Conservation (phyloP, 2,329 filamentous ascomycete species). For the Microdochium nivale region DNA sequence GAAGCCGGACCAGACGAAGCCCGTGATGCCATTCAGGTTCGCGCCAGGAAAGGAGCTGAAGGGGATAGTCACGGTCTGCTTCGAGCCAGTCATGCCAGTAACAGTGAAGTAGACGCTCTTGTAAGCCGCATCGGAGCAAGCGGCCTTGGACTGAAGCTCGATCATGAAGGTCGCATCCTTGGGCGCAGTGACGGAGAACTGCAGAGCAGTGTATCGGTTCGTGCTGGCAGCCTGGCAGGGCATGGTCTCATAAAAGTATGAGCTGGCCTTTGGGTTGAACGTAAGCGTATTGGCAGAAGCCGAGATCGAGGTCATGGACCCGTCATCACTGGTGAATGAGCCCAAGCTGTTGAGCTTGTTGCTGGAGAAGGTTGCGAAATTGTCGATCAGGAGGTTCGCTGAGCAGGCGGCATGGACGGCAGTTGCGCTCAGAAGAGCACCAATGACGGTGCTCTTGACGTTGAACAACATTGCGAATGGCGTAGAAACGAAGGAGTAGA, state of each 20-base stretch:
- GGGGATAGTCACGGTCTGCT: constrained; percentile 2
- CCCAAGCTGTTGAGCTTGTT: not conserved
- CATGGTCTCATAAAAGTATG: constrained; percentile 3
- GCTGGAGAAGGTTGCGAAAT: not conserved
- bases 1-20: constrained; percentile 3
- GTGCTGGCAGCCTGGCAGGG: not conserved
- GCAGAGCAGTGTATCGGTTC: not conserved
- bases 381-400: not conserved
- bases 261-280: constrained; percentile 1
- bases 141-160: constrained; percentile 2
- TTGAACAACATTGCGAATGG: not conserved
- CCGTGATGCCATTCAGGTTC: constrained; percentile 1
- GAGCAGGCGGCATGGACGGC: not conserved
- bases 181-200: constrained; percentile 2
- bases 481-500: not conserved
- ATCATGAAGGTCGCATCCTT: not conserved
- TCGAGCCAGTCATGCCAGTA: constrained; percentile 1
- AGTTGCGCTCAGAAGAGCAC: not conserved
- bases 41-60: constrained; percentile 1
- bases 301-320: constrained; percentile 5
- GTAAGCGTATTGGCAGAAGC: constrained; percentile 4
- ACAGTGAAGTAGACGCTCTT: constrained; percentile 1
- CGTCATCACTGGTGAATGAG: not conserved
- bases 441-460: not conserved
- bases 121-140: not conserved